Evolutionary conservation across 345 rosid species (phyloP).

Genomic region (Rhodamnia argentea): DNA sequence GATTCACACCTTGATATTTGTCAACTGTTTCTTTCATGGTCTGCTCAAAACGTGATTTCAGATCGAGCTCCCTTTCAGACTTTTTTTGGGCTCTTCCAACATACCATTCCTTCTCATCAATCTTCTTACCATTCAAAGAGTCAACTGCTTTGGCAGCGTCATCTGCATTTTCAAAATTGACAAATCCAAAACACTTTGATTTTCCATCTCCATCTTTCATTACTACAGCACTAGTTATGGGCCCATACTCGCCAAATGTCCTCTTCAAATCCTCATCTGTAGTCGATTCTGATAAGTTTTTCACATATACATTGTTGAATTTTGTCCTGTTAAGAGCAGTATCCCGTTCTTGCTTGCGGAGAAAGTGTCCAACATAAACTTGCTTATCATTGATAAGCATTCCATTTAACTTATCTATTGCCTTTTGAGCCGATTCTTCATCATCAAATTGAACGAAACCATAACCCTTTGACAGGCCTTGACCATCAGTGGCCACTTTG

Average conservation of each 20-base stretch:
- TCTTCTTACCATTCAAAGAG: slow-evolving; percentile 66
- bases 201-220: slow-evolving; percentile 91
- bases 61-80: slow-evolving; percentile 70
- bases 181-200: slow-evolving; percentile 92
- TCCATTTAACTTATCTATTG: slow-evolving; percentile 75
- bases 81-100: slow-evolving; percentile 95
- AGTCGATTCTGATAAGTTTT: slow-evolving; percentile 57
- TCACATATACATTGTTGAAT: slow-evolving; percentile 79
- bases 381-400: slow-evolving; percentile 93
- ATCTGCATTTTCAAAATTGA: slow-evolving; percentile 67
- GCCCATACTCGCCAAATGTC: slow-evolving; percentile 67
- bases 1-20: slow-evolving; percentile 73
- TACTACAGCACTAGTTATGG: slow-evolving; percentile 65
- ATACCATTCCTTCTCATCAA: slow-evolving; percentile 89
- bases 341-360: slow-evolving; percentile 84
- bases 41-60: slow-evolving; percentile 68
- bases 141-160: slow-evolving; percentile 83
- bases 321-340: slow-evolving; percentile 27
- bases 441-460: slow-evolving; percentile 86
- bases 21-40: slow-evolving; percentile 72
- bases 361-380: slow-evolving; percentile 86
- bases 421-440: slow-evolving; percentile 74
- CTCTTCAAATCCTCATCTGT: slow-evolving; percentile 64
- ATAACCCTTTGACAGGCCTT: slow-evolving; percentile 91
- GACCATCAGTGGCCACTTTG: slow-evolving; percentile 68